phyloP scores from a whole-genome alignment of 176 grass and related monocot species.

The Oryza officinalis region DNA sequence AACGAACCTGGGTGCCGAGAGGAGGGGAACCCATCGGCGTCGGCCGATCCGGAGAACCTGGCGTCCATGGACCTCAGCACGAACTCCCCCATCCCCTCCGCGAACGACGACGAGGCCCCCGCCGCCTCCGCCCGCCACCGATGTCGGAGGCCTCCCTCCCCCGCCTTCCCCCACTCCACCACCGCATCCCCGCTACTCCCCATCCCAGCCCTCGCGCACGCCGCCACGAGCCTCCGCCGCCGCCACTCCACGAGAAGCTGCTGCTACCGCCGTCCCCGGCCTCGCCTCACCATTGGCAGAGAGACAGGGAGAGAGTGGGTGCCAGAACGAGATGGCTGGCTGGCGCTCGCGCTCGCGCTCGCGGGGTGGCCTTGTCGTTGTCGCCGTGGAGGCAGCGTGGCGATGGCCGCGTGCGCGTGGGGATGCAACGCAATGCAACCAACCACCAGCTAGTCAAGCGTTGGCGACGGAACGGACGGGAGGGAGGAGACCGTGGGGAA shows the following conservation, averaged over 20 bases:
- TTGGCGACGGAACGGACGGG: slow-evolving; percentile 1
- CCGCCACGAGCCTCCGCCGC: neutral
- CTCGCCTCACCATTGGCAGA: slow-evolving; percentile 27
- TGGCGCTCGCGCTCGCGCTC: neutral
- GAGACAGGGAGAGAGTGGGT: neutral
- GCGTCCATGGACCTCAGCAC: slow-evolving; percentile 64
- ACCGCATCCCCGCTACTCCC: slow-evolving; percentile 42
- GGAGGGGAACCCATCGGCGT: slow-evolving; percentile 30
- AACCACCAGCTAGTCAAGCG: neutral
- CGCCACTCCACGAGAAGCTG: neutral
- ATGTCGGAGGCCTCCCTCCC: slow-evolving; percentile 19
- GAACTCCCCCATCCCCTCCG: slow-evolving; percentile 53
- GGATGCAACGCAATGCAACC: too few species aligned
- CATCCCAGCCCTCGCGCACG: slow-evolving; percentile 34
- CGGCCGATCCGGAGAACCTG: slow-evolving; percentile 56
- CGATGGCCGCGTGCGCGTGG: too few species aligned
- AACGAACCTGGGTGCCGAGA: slow-evolving; percentile 40
- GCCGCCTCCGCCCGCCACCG: slow-evolving; percentile 26
- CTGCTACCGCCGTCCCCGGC: neutral
- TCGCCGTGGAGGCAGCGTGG: slow-evolving; percentile 4
- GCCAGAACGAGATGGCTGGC: slow-evolving; percentile 11
- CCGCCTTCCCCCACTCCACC: slow-evolving; percentile 41
- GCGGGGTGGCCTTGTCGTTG: slow-evolving; percentile 7
- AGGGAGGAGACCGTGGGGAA: neutral
- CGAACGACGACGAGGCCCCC: slow-evolving; percentile 42